Percentiles rank a stretch among this genome's conserved stretches.
These are phyloP conservation scores for Emergomyces africanus DNA, from an alignment of 2,329 filamentous ascomycete genomes.

Conservation along the genomic window DNA sequence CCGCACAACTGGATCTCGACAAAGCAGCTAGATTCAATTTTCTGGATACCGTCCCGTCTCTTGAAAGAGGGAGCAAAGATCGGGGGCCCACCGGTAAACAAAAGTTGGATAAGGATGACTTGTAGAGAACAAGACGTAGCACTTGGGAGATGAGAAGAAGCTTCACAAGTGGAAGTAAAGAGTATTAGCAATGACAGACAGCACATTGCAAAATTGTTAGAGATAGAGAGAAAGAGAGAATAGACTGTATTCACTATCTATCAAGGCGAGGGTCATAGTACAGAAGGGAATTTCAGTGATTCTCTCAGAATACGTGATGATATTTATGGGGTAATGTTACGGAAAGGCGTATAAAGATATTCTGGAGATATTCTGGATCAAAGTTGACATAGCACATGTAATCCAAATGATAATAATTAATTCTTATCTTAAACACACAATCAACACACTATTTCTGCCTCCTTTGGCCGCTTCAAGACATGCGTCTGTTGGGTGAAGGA, in stretches of 20 bases:
- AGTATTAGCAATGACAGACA: background rate
- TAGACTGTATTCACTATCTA: background rate
- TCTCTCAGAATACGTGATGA: no score
- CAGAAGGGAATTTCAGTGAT: background rate
- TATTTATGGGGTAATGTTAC: no score
- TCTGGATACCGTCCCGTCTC: background rate
- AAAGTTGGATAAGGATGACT: background rate
- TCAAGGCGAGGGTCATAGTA: background rate
- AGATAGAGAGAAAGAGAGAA: background rate
- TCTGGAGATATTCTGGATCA: background rate
- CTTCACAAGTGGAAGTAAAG: background rate
- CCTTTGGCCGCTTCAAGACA: constrained; percentile 2
- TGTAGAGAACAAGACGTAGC: background rate
- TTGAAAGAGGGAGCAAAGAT: background rate
- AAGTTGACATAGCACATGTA: background rate
- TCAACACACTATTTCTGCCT: constrained; percentile 1
- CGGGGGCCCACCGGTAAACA: background rate
- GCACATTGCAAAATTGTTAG: background rate
- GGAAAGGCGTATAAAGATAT: no score
- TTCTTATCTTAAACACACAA: background rate
- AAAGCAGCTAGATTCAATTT: background rate
- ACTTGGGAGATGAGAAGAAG: background rate
- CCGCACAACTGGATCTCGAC: background rate
- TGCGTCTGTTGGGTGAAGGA: constrained; percentile 4
- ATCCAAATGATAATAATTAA: background rate